Evolutionary conservation across 2,329 filamentous ascomycete species (phyloP).

Genomic region (Allantophomopsis lycopodina): DNA sequence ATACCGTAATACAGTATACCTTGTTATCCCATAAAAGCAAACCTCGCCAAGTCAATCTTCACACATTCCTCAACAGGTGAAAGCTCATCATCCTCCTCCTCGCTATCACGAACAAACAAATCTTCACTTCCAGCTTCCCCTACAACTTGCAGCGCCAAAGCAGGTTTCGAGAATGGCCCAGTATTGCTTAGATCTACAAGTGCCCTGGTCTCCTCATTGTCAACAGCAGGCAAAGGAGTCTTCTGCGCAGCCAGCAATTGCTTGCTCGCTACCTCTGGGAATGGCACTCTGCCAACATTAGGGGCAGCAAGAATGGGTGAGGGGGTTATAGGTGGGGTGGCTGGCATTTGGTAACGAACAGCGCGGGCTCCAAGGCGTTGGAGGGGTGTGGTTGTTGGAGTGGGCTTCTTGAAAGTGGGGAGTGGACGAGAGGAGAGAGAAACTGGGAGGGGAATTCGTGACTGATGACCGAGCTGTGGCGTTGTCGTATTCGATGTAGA

Average conservation of each 20-base stretch:
- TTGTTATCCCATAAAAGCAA: not conserved
- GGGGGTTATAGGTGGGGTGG: conserved; percentile 14
- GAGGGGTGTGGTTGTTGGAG: conserved; percentile 14
- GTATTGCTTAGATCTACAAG: not conserved
- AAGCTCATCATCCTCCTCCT: not conserved
- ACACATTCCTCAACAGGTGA: not conserved
- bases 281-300: conserved; percentile 6
- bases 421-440: too few relatives aligned
- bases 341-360: conserved; percentile 8
- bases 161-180: too few relatives aligned
- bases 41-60: not conserved
- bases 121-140: not conserved
- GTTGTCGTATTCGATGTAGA: conserved; percentile 4
- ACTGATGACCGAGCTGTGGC: conserved; percentile 7
- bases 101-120: conserved; percentile 1
- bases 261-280: conserved; percentile 11
- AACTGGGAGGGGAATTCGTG: too few relatives aligned
- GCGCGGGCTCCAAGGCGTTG: conserved; percentile 16
- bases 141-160: too few relatives aligned
- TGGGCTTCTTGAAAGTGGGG: conserved; percentile 13
- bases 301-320: not conserved
- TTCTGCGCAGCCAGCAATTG: conserved; percentile 18
- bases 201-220: conserved; percentile 3
- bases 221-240: conserved; percentile 18
- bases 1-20: not conserved